Evolutionary conservation across 169 alveolate species (phyloP), one percentile per base, ranked within the genome.

Genomic region (Cryptosporidium meleagridis): DNA sequence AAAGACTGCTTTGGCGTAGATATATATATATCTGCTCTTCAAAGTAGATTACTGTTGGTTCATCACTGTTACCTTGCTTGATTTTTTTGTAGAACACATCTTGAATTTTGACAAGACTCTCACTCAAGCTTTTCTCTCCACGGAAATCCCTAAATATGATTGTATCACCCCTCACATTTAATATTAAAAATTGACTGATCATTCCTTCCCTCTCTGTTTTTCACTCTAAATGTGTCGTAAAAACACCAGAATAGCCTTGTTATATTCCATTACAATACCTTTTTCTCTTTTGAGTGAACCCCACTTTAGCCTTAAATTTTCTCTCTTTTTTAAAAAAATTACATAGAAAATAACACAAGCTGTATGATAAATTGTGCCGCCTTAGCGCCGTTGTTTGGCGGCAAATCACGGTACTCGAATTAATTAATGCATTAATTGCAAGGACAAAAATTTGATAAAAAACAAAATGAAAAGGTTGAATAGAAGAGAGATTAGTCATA

Each of bases 131-230:
- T 45, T 95, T 92, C 71, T 97, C 99, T 0, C 96, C 94, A 59
- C 99, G 91, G 84, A 97, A 97, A 87, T 97, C 98, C 70, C 98
- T 80, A 41, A 87, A 95, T 48, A 97, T 95, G 35, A 97, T 95
- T 6, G 98, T 95, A 86, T 97, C 99, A 41, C 99, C 99, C 86
- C 99, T 94, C 12, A 97, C 95, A 35, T 98, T 96, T 67, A 97
- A 85, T 21, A 97, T 93, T 70, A 95, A 97, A 73, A 97, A 91
- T 94, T 97, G 97, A 18, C 97, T 94, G 31, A 97, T 75, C 96
- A 95, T 96, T 94, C 48, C 69, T 48, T 72, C 37, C 5, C 39
- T 23, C 51, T 21, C 29, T 44, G 12, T 37, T 29, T 65, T 33
- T 9, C 29, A n/a, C 62, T n/a, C 33, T 53, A 5, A 53, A 53